Percentiles rank a stretch among this genome's conserved stretches.
These are phyloP conservation scores for Colletotrichum sp. DNA, from an alignment of 2,329 filamentous ascomycete genomes.

Conservation along the genomic window DNA sequence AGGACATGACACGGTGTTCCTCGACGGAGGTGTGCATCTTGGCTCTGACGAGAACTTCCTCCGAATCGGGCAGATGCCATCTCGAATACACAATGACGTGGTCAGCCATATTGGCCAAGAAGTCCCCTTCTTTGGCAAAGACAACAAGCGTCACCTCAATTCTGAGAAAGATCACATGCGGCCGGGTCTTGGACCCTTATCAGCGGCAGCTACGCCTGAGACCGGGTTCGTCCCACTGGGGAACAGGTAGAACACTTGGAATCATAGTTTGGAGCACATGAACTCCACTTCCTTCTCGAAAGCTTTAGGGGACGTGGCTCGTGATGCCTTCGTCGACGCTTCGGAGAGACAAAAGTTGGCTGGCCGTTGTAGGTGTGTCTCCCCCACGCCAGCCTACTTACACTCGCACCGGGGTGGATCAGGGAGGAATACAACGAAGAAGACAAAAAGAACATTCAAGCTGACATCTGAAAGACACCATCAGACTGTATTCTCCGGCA, in stretches of 20 bases:
- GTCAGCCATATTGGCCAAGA: too few relatives aligned
- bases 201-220: neutral
- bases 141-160: neutral
- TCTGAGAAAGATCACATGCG: neutral
- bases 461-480: neutral
- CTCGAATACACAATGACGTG: neutral
- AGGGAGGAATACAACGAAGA: neutral
- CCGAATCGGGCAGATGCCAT: accelerated
- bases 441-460: neutral
- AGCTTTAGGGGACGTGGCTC: neutral
- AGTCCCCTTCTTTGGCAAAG: neutral
- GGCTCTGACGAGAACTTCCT: neutral
- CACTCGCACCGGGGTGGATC: neutral
- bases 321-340: neutral
- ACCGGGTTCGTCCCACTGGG: neutral
- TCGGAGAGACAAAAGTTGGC: neutral
- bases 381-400: neutral
- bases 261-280: neutral
- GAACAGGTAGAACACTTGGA: neutral
- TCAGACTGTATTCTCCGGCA: neutral
- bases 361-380: neutral
- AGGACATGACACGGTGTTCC: too few relatives aligned
- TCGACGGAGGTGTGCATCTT: neutral
- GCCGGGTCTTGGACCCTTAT: neutral
- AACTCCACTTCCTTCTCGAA: neutral